phyloP scores from a whole-genome alignment of 2,329 filamentous ascomycete species.

The Lasiodiplodia sp. region DNA sequence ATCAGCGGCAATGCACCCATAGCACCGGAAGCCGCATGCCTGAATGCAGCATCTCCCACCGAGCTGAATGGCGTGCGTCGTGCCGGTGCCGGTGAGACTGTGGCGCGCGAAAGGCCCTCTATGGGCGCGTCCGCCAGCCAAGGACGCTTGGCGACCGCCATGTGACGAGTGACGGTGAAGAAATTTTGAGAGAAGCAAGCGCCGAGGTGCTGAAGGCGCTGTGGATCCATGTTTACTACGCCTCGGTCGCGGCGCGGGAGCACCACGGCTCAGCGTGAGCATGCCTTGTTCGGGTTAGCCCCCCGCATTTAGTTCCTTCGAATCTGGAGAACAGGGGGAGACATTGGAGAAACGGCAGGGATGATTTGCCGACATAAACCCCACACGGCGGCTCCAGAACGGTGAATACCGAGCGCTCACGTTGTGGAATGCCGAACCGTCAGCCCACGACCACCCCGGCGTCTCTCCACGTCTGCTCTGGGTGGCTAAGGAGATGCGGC shows the following conservation, averaged over 20 bases:
- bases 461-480: conserved; percentile 1
- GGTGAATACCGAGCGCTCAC: conserved; percentile 22
- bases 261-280: not conserved
- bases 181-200: not conserved
- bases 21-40: not conserved
- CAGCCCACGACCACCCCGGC: conserved; percentile 7
- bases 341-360: not conserved
- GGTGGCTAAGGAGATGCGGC: not conserved
- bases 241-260: conserved; percentile 1
- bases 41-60: conserved; percentile 3
- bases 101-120: conserved; percentile 4
- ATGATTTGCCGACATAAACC: conserved; percentile 6
- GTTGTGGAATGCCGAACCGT: conserved; percentile 17
- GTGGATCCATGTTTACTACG: not conserved
- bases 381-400: conserved; percentile 6
- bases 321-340: conserved; percentile 22
- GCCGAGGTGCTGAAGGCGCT: conserved; percentile 5
- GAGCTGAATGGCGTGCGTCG: conserved; percentile 10
- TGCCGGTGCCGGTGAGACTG: conserved; percentile 3
- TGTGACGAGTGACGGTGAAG: conserved; percentile 26
- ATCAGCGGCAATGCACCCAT: conserved; percentile 7
- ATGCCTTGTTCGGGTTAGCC: conserved; percentile 6
- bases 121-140: conserved; percentile 19
- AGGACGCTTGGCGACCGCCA: conserved; percentile 10
- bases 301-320: conserved; percentile 20